phyloP scores from a whole-genome alignment of 495 filamentous ascomycete genomes.

The Aspergillus ellipticus region DNA sequence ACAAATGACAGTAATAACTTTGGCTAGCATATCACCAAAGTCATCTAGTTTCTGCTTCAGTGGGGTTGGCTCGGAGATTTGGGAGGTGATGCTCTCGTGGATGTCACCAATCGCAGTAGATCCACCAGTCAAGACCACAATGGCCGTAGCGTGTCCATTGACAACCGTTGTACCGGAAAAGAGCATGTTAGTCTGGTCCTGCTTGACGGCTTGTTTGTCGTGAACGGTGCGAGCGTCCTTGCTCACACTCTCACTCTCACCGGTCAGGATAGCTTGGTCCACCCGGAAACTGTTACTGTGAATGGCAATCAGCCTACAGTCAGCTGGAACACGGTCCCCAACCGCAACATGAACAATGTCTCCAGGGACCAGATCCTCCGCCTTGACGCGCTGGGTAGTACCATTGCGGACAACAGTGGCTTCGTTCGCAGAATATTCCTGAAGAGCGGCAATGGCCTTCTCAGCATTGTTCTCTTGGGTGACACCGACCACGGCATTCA shows the following conservation, averaged over 20 bases:
- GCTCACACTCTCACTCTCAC: conserved; percentile 94
- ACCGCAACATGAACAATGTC: conserved; percentile 88
- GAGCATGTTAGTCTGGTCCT: conserved; percentile 96
- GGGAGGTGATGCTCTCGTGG: conserved; percentile 94
- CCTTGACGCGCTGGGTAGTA: conserved; percentile 71
- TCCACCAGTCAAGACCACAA: conserved; percentile 87
- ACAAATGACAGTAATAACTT: conserved; percentile 97
- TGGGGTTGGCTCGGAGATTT: conserved; percentile 96
- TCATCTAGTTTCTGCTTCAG: conserved; percentile 98
- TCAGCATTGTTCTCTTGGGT: conserved; percentile 98
- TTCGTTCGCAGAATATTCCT: conserved; percentile 98
- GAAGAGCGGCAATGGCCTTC: conserved; percentile 95
- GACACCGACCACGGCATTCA: conserved; percentile 96
- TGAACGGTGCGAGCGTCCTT: conserved; percentile 70
- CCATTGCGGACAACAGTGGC: conserved; percentile 87
- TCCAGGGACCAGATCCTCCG: conserved; percentile 93
- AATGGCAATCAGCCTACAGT: conserved; percentile 85
- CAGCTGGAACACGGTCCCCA: conserved; percentile 93
- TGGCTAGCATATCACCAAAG: conserved; percentile 94
- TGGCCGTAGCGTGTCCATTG: conserved; percentile 85
- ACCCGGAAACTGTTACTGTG: conserved; percentile 96
- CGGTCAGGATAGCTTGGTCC: conserved; percentile 96
- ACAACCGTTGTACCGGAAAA: conserved; percentile 98
- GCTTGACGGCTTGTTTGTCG: conserved; percentile 86
- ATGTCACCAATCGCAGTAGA: conserved; percentile 98